Conservation (phyloP, 202 grass and related monocot species). For the Hordeum pubiflorum region DNA sequence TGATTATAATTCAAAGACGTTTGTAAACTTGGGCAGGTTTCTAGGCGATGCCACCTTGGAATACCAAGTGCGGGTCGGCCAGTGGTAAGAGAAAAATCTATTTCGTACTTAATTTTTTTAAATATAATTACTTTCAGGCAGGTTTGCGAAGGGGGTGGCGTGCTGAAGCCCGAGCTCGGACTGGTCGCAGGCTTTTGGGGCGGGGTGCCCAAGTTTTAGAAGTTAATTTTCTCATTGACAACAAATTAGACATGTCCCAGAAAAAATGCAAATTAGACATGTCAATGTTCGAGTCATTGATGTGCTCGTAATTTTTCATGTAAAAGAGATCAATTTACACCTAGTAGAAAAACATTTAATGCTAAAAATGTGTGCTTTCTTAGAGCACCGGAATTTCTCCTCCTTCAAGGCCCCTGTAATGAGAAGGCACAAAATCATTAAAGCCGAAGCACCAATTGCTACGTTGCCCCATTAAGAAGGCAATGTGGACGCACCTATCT, state of each 20-base stretch:
- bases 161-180: neutral
- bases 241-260: neutral
- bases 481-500: neutral
- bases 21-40: neutral
- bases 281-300: neutral
- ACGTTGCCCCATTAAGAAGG: neutral
- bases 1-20: neutral
- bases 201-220: neutral
- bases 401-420: neutral
- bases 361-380: neutral
- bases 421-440: neutral
- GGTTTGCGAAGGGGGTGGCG: neutral
- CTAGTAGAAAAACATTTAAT: no score
- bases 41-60: neutral
- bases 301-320: neutral
- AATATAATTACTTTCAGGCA: neutral
- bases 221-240: neutral
- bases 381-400: neutral
- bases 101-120: neutral
- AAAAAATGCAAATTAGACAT: neutral
- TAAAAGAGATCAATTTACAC: neutral
- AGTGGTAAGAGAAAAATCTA: neutral
- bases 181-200: neutral
- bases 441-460: conserved; percentile 3
- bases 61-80: neutral